phyloP scores from a whole-genome alignment of 2,329 filamentous ascomycete species.

The Dactylellina parvicollis region DNA sequence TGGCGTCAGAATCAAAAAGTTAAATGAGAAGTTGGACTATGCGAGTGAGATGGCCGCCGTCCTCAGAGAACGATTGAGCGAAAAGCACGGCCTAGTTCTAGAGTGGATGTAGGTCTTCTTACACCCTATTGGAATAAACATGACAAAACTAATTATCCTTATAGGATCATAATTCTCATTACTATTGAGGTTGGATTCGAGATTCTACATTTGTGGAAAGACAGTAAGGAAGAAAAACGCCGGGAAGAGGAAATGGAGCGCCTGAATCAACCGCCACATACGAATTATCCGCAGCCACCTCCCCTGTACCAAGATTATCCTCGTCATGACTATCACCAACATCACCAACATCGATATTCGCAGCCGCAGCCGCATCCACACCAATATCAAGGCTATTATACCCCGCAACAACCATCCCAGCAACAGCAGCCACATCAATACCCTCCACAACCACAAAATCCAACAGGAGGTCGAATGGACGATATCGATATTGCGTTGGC shows the following conservation, averaged over 20 bases:
- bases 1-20: slow-evolving; percentile 83
- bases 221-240: slow-evolving; percentile 65
- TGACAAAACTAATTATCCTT: background rate
- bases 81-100: slow-evolving; percentile 85
- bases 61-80: slow-evolving; percentile 84
- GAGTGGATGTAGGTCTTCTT: slow-evolving; percentile 74
- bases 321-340: slow-evolving; percentile 29
- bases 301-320: slow-evolving; percentile 7
- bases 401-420: background rate
- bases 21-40: slow-evolving; percentile 98
- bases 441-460: background rate
- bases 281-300: background rate
- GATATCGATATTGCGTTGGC: slow-evolving; percentile 30
- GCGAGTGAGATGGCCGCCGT: slow-evolving; percentile 94
- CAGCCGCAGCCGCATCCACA: slow-evolving; percentile 3
- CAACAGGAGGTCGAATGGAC: slow-evolving; percentile 13
- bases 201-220: slow-evolving; percentile 76
- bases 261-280: slow-evolving; percentile 33
- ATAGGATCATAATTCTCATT: slow-evolving; percentile 84
- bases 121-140: background rate
- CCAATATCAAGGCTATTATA: background rate
- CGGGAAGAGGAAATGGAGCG: slow-evolving; percentile 60
- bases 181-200: slow-evolving; percentile 92
- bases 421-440: slow-evolving; percentile 15
- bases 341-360: slow-evolving; percentile 30